phyloP scores from a whole-genome alignment of 805 yeast species.

The Millerozyma acaciae region DNA sequence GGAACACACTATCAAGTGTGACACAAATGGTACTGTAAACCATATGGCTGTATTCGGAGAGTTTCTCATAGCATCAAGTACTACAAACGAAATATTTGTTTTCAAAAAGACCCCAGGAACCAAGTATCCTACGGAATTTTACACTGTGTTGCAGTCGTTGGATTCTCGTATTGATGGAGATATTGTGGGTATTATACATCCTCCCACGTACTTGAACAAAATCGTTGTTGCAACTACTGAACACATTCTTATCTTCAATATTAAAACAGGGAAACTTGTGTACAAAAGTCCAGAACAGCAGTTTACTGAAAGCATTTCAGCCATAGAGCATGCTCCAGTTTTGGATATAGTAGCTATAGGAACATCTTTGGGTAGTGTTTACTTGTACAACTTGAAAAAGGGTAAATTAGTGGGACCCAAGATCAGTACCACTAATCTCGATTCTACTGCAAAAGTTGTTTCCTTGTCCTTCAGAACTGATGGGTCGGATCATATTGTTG shows the following conservation, averaged over 20 bases:
- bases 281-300: conserved; percentile 48
- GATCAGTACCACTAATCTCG: conserved; percentile 44
- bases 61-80: conserved; percentile 54
- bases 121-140: conserved; percentile 57
- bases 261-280: conserved; percentile 71
- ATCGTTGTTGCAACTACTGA: conserved; percentile 75
- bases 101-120: conserved; percentile 46
- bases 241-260: conserved; percentile 60
- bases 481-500: conserved; percentile 77
- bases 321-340: conserved; percentile 82
- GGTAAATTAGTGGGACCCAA: conserved; percentile 49
- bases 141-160: conserved; percentile 55
- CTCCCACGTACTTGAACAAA: conserved; percentile 91
- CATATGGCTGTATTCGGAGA: conserved; percentile 72
- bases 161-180: conserved; percentile 62
- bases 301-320: conserved; percentile 51
- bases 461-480: conserved; percentile 89
- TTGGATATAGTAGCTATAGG: conserved; percentile 82
- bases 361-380: conserved; percentile 60
- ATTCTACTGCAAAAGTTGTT: conserved; percentile 40
- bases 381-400: conserved; percentile 63
- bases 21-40: conserved; percentile 35
- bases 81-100: conserved; percentile 43
- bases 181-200: conserved; percentile 68
- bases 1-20: conserved; percentile 38